phyloP scores from a whole-genome alignment of 2,329 filamentous ascomycete genomes.

The Penicillium italicum region DNA sequence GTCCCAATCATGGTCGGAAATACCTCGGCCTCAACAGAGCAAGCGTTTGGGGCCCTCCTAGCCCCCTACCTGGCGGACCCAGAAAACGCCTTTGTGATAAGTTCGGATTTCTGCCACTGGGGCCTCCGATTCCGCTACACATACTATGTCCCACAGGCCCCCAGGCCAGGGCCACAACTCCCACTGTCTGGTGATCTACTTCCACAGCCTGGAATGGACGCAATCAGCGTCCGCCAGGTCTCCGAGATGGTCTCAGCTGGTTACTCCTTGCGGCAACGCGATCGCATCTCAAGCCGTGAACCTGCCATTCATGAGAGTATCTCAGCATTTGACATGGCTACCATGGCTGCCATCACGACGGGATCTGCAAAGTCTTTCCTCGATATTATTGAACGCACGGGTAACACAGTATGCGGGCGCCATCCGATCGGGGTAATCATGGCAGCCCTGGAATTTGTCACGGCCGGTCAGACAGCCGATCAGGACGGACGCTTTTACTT shows the following conservation, averaged over 20 bases:
- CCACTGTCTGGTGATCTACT: slow-evolving; percentile 43
- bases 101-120: slow-evolving; percentile 98
- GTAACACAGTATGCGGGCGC: slow-evolving; percentile 89
- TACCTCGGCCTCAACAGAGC: slow-evolving; percentile 64
- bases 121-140: slow-evolving; percentile 79
- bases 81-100: slow-evolving; percentile 75
- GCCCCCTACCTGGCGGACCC: slow-evolving; percentile 73
- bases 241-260: slow-evolving; percentile 31
- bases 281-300: slow-evolving; percentile 32
- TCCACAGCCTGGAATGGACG: slow-evolving; percentile 36
- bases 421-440: slow-evolving; percentile 93
- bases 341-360: slow-evolving; percentile 79
- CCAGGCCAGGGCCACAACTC: slow-evolving; percentile 35
- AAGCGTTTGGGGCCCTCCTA: slow-evolving; percentile 64
- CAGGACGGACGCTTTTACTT: slow-evolving; percentile 65
- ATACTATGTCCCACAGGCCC: slow-evolving; percentile 61
- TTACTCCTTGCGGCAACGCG: slow-evolving; percentile 28
- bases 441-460: slow-evolving; percentile 73
- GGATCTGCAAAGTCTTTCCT: slow-evolving; percentile 70
- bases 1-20: slow-evolving; percentile 84
- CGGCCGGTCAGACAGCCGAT: slow-evolving; percentile 36
- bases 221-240: slow-evolving; percentile 25
- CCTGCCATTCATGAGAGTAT: slow-evolving; percentile 80
- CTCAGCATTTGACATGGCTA: slow-evolving; percentile 69
- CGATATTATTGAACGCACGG: slow-evolving; percentile 64